These are phyloP conservation scores for Trametes sp. DNA, from an alignment of 1,284 basidiomycete genomes.

Conservation along the genomic window DNA sequence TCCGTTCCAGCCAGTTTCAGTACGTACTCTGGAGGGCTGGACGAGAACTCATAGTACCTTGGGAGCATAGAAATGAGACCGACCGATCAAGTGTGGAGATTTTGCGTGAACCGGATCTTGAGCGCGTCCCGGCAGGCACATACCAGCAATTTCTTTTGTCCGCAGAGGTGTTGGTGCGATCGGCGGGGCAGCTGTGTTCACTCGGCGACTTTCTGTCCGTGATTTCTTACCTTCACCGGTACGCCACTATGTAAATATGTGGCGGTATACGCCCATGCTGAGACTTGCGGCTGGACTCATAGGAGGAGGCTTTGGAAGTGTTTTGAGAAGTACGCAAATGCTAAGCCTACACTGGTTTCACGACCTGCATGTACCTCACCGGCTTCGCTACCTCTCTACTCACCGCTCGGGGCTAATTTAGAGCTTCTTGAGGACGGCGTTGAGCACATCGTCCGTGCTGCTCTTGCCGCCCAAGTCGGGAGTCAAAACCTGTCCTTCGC, in stretches of 20 bases:
- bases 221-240: background rate
- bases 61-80: no score
- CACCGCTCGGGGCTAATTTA: conserved; percentile 39
- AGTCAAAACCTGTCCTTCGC: conserved; percentile 81
- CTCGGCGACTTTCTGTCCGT: background rate
- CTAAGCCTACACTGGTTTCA: no score
- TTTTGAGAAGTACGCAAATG: no score
- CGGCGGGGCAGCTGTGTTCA: background rate
- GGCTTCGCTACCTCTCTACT: background rate
- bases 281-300: no score
- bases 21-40: no score
- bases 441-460: conserved; percentile 86
- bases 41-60: no score
- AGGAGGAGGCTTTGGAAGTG: background rate
- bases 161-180: conserved; percentile 5
- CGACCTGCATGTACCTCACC: background rate
- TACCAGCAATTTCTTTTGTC: conserved; percentile 14
- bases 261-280: background rate
- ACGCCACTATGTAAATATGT: background rate
- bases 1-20: no score
- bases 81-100: background rate
- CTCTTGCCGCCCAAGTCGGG: conserved; percentile 93
- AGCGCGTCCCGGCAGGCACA: conserved; percentile 11
- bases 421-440: conserved; percentile 83
- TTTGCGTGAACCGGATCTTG: conserved; percentile 13